Conservation (phyloP, 257 asterid genomes). For the Plectranthus barbatus region DNA sequence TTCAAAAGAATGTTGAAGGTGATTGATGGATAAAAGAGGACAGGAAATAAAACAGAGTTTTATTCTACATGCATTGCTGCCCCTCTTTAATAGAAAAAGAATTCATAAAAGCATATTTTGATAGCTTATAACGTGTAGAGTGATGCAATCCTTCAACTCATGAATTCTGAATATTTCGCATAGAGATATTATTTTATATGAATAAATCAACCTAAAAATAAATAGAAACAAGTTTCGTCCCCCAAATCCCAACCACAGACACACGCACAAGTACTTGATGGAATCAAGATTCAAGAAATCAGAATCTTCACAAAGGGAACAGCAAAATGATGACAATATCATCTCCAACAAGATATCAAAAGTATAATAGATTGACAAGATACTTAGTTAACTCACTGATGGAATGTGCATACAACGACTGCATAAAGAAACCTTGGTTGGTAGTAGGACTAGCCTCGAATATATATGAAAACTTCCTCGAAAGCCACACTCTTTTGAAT, state of each 20-base stretch:
- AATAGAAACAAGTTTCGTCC: not conserved
- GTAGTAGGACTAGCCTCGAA: no score
- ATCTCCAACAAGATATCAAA: not conserved
- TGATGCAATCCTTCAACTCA: not conserved
- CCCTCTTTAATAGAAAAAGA: not conserved
- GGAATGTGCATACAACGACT: no score
- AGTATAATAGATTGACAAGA: no score
- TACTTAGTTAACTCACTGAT: no score
- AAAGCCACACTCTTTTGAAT: slow-evolving; percentile 71
- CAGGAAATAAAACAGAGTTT: not conserved
- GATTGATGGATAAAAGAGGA: no score
- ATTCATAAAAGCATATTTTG: not conserved
- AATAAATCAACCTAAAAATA: not conserved
- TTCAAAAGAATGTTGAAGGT: no score
- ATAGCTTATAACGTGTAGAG: not conserved
- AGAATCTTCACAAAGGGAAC: not conserved
- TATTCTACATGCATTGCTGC: not conserved
- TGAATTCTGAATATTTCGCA: not conserved
- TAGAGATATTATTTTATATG: not conserved
- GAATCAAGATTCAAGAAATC: not conserved
- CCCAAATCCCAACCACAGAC: not conserved
- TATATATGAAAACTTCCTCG: slow-evolving; percentile 64
- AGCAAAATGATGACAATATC: not conserved
- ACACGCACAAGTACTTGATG: not conserved
- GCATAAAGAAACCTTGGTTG: no score